Base-by-base conservation (phyloP, 176 grass and related monocot genomes). In the Aegilops sharonensis region DNA sequence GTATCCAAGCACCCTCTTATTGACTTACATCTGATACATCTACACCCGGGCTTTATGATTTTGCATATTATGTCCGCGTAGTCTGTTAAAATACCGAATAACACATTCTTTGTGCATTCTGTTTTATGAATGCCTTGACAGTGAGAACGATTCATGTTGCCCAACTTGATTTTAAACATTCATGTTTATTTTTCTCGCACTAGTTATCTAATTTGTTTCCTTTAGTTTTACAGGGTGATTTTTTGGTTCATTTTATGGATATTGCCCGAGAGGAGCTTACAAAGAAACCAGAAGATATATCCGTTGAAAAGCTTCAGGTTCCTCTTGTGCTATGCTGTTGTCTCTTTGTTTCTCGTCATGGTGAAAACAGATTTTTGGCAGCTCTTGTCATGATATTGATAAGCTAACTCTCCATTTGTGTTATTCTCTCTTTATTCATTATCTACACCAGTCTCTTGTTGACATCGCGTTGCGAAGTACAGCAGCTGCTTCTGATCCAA, bases 171-270 rank as follows among this genome's bases (percentile, higher is more conserved):
- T 63, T 82, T 85, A 36, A 88, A 54, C 48, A 71, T 83, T 4
- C 14, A 21, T 86, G 15, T 76, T 88, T 76, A 54, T 83, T 89
- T 52, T 70, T 72, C 71, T 85, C 48, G 4, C 21, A 36, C 32
- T 57, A 66, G 73, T 90, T 88, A 17, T 78, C 78, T 89, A 83
- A 76, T 66, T 39, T 75, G 59, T 32, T 52, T 74, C 84, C 27
- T 84, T 36, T 88, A 80, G 72, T 86, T 83, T 85, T 86, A 11
- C 81, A 99, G 97, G 97, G 97, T 84, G 97, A 99, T 85, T 99
- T 96, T 93, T 91, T 99, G 90, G 97, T 99, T 86, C 97, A 99
- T 85, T 99, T 99, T 90, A 99, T 99, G 92, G 97, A 99, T 90
- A 99, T 96, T 91, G 94, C 97, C 82, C 75, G 87, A 89, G 97